Evolutionary conservation across 2,329 filamentous ascomycete species (phyloP), one percentile per base, ranked within the genome.

Genomic region (Colletotrichum lini): DNA sequence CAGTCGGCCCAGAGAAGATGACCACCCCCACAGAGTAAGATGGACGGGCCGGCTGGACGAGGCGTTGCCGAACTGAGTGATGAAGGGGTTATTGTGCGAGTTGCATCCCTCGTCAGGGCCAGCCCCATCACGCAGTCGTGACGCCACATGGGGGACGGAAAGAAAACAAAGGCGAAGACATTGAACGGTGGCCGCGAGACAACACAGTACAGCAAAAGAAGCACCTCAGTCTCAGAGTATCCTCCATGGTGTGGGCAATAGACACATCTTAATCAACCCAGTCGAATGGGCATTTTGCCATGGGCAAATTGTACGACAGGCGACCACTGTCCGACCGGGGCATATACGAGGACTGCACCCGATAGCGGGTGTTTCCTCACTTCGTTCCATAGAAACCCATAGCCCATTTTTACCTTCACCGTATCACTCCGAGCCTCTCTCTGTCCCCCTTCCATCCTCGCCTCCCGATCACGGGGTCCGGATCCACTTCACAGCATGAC

Each of bases 131-230:
- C 58, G 58, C 58, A 67, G 30, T 57, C 58, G 57, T 59, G 53
- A 52, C 57, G 68, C 68, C 57, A 71, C 58, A 68, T 59, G 65
- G 49, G 54, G 23, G 35, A 56, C 47, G 54, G 38, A 56, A 66
- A 61, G 62, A 54, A 54, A 63, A 65, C 47, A 70, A 50, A 30
- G 63, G 10, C 63, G 35, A 57, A 44, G 23, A 44, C 67, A 60
- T 52, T 53, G 50, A 64, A 64, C 42, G 45, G 30, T 67, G 54
- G 50, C 62, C 40, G 47, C 62, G 56, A 66, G 35, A 70, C 57
- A 49, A 57, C 42, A 35, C 63, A 58, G 45, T 49, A 30, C 38
- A 26, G 12, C n/a, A 12, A 54, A 45, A 52, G 35, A 58, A 26
- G 42, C 60, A 58, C 38, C 35, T 35, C 62, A n/a, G 30, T 23